A percentile compares a stretch with the other conserved stretches of the same genome.
Evolutionary conservation across 345 rosid genomes (phyloP).

Genomic region (Salix purpurea): DNA sequence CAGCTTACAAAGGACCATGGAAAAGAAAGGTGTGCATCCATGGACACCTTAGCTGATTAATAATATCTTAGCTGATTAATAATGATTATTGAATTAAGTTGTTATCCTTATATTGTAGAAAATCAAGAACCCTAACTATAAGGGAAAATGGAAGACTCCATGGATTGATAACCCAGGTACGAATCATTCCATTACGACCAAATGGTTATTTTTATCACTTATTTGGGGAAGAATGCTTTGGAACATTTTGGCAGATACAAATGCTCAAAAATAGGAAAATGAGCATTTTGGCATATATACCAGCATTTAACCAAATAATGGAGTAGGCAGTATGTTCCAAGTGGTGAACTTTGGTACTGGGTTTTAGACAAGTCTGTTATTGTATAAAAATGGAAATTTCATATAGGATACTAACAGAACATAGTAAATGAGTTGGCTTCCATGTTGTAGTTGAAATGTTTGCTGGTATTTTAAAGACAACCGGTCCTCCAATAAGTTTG

Average conservation of each 20-base stretch:
- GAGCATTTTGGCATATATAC: background rate
- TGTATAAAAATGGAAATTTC: background rate
- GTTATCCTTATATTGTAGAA: conserved; percentile 39
- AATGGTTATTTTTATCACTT: background rate
- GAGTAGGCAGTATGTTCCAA: background rate
- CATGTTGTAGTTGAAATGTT: background rate
- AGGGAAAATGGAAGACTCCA: conserved; percentile 89
- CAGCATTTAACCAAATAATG: background rate
- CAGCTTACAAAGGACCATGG: conserved; percentile 49
- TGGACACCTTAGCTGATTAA: background rate
- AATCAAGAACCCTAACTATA: conserved; percentile 88
- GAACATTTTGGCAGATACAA: background rate
- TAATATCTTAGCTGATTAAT: background rate
- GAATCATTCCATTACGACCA: background rate
- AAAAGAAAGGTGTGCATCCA: conserved; percentile 31
- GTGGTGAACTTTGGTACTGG: background rate
- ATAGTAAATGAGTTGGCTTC: background rate
- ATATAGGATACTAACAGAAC: background rate
- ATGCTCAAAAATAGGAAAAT: background rate
- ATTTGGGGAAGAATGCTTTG: background rate
- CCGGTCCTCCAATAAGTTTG: background rate
- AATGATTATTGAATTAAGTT: background rate
- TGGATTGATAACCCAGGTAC: conserved; percentile 92
- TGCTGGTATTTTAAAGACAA: background rate
- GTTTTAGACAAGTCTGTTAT: background rate